Evolutionary conservation across 805 yeast genomes (phyloP), one percentile per base, ranked within the genome.

Genomic region (Jamesozyma lodderae): DNA sequence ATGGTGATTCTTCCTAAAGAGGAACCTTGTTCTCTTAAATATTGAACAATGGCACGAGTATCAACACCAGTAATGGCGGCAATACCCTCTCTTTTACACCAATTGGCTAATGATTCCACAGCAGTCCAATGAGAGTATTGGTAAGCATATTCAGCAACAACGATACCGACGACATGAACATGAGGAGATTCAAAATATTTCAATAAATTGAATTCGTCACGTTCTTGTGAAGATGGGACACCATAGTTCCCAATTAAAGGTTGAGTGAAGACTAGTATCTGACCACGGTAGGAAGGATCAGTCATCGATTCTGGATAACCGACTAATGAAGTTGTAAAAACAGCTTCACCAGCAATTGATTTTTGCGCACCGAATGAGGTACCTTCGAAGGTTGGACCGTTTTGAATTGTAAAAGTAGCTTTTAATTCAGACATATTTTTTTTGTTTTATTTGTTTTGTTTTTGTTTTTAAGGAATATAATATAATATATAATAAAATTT

Each of bases 111-210:
- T 15, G 94, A 81, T 68, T 92, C 97, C 24, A 92, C 95, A 3
- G 99, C 99, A 26, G 97, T 88, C 98, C 98, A 92, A 63, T 92
- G 99, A n/a, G 96, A 85, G 64, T 90, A 86, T 60, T 87, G 75
- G 72, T 88, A 74, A 17, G 98, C 97, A 39, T 77, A 95, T 57
- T 92, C 96, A 31, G 95, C 83, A 20, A 92, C 98, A 35, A 92
- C 95, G 42, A 92, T 86, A 51, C 97, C 99, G 44, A 83, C 79
- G 65, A 96, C 88, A 66, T 92, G 97, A 40, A 85, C 79, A 50
- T 73, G 75, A 4, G 96, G 92, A 41, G 88, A 76, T 68, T 92
- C 99, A 66, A 92, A 81, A 64, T 85, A 85, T 62, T 84, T 86
- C 57, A 90, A 73, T 48, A 92, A 68, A 51, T 85, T 84, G 66